A percentile compares a stretch with the other conserved stretches of the same genome.
Conservation (phyloP, 78 protist species). For the Bodo saltans region DNA sequence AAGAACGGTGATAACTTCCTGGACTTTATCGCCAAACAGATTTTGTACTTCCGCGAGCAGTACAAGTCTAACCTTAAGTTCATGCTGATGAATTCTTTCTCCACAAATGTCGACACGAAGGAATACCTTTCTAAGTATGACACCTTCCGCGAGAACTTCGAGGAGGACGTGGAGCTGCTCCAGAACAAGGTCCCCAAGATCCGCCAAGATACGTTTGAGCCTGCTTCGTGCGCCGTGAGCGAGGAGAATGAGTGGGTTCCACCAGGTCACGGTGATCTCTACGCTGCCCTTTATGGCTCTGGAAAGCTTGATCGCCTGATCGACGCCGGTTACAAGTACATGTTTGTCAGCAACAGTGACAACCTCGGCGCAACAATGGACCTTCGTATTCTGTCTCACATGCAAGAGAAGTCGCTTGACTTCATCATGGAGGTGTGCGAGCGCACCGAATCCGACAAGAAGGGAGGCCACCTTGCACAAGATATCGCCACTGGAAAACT, state of each 20-base stretch:
- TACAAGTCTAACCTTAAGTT: slow-evolving; percentile 64
- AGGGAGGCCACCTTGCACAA: slow-evolving; percentile 91
- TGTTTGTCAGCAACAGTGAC: slow-evolving; percentile 94
- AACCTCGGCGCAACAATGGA: slow-evolving; percentile 97
- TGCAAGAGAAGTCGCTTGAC: neutral
- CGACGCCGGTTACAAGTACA: slow-evolving; percentile 68
- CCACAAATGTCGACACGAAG: slow-evolving; percentile 81
- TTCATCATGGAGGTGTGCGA: slow-evolving; percentile 89
- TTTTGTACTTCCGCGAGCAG: slow-evolving; percentile 43
- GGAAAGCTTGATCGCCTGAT: slow-evolving; percentile 48
- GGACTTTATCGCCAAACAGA: slow-evolving; percentile 85
- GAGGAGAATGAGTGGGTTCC: slow-evolving; percentile 77
- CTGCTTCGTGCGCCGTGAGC: neutral
- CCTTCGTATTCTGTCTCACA: slow-evolving; percentile 37
- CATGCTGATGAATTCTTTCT: slow-evolving; percentile 95
- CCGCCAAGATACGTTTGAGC: slow-evolving; percentile 51
- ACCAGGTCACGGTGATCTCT: slow-evolving; percentile 96
- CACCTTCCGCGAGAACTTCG: neutral
- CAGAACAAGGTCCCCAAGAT: slow-evolving; percentile 81
- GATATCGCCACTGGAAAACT: slow-evolving; percentile 52
- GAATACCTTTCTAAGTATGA: slow-evolving; percentile 57
- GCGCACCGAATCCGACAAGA: slow-evolving; percentile 92
- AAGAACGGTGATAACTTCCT: slow-evolving; percentile 76
- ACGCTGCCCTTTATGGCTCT: slow-evolving; percentile 50
- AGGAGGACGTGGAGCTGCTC: slow-evolving; percentile 37